Conservation (phyloP, 805 yeast species). For the Ogataea parapolymorpha region DNA sequence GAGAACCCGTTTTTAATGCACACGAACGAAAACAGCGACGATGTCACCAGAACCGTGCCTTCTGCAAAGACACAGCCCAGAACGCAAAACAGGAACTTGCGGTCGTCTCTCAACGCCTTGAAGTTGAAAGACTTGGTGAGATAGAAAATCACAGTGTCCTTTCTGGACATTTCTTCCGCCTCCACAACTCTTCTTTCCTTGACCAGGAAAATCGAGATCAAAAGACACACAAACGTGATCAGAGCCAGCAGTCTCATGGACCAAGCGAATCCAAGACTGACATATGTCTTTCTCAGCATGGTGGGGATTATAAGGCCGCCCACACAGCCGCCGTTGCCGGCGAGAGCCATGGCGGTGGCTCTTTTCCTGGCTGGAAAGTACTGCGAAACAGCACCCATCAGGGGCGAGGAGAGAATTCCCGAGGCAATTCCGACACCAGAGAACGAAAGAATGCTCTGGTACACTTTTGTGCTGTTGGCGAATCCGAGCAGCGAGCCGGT, state of each 20-base stretch:
- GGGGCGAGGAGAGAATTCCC: conserved; percentile 57
- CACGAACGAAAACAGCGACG: conserved; percentile 49
- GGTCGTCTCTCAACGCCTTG: conserved; percentile 35
- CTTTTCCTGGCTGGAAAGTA: conserved; percentile 54
- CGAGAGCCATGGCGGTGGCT: conserved; percentile 50
- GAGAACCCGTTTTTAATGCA: conserved; percentile 42
- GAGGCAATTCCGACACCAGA: conserved; percentile 57
- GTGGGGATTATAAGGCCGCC: conserved; percentile 53
- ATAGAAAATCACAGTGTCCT: conserved; percentile 7
- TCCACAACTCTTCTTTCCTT: conserved; percentile 33
- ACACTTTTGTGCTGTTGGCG: conserved; percentile 48
- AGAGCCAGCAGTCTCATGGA: conserved; percentile 50
- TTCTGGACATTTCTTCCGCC: conserved; percentile 1
- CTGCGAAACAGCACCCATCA: conserved; percentile 59
- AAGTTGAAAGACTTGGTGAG: conserved; percentile 34
- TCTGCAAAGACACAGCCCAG: conserved; percentile 46
- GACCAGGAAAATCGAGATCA: conserved; percentile 30
- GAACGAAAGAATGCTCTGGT: conserved; percentile 61
- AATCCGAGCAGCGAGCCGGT: conserved; percentile 48
- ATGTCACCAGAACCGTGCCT: conserved; percentile 40
- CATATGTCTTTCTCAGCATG: conserved; percentile 45
- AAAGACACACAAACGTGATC: conserved; percentile 31
- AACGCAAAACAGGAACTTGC: conserved; percentile 39
- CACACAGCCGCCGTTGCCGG: conserved; percentile 49
- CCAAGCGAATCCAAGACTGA: conserved; percentile 51